These are phyloP conservation scores for Heterobasidion parviporum DNA, from an alignment of 1,284 basidiomycete genomes.

Conservation along the genomic window DNA sequence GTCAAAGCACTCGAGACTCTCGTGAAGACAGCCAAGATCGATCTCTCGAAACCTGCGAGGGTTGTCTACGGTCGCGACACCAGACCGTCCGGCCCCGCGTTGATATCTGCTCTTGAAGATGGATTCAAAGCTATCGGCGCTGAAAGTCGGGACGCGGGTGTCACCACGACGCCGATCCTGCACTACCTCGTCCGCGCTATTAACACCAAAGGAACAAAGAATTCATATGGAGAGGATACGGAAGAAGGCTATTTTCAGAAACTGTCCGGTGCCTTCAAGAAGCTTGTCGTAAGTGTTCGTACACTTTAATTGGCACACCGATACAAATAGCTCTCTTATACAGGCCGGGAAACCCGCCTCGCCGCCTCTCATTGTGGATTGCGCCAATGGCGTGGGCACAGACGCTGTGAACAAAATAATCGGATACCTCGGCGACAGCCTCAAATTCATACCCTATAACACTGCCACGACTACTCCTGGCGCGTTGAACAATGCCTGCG, in stretches of 20 bases:
- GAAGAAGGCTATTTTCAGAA: conserved; percentile 87
- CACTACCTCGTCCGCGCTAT: conserved; percentile 92
- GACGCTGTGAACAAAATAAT: conserved; percentile 56
- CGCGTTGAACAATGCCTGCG: conserved; percentile 82
- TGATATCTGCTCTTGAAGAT: conserved; percentile 80
- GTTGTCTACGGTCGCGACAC: conserved; percentile 94
- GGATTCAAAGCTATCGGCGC: conserved; percentile 71
- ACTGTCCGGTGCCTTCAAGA: conserved; percentile 80
- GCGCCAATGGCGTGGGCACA: conserved; percentile 96
- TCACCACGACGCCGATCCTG: conserved; percentile 92
- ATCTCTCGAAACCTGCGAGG: conserved; percentile 68
- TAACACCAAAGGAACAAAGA: conserved; percentile 76
- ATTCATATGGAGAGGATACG: conserved; percentile 78
- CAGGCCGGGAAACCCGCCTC: conserved; percentile 56
- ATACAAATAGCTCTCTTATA: background rate
- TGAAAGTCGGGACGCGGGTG: conserved; percentile 63
- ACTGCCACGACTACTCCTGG: conserved; percentile 59
- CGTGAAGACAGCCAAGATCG: conserved; percentile 65
- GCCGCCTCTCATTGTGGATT: conserved; percentile 77
- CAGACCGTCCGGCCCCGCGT: conserved; percentile 77
- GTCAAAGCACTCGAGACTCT: conserved; percentile 60
- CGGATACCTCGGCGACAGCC: conserved; percentile 43
- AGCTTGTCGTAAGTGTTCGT: conserved; percentile 63
- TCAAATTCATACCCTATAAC: conserved; percentile 61
- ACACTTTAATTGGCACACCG: conserved; percentile 7